These are phyloP conservation scores for Pichia sp. DNA, from an alignment of 1,139 yeast species.

Conservation along the genomic window DNA sequence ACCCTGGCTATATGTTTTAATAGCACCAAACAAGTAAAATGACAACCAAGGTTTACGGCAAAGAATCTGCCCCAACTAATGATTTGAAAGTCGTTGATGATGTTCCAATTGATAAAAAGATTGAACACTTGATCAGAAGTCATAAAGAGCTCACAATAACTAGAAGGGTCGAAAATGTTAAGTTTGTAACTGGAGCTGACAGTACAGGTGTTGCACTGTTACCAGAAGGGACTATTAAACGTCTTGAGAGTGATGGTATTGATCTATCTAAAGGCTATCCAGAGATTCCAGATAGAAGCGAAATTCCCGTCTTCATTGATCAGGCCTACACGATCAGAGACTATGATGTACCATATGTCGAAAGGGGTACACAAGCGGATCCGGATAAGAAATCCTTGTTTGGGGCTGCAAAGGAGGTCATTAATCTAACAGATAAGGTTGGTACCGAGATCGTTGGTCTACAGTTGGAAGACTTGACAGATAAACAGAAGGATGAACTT, in stretches of 20 bases:
- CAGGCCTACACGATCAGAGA: constrained; percentile 31
- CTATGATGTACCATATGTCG: not conserved
- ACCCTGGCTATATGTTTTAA: too few species aligned
- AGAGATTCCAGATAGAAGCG: constrained; percentile 28
- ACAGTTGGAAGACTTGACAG: not conserved
- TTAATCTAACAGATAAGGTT: not conserved
- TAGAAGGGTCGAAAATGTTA: constrained; percentile 2
- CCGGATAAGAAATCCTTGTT: not conserved
- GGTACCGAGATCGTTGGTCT: not conserved
- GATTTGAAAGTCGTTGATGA: constrained; percentile 1
- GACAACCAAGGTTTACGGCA: too few species aligned
- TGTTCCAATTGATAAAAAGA: constrained; percentile 12
- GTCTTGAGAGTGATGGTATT: constrained; percentile 33
- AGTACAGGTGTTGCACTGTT: constrained; percentile 27
- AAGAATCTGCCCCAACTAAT: not conserved
- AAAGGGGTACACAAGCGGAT: not conserved
- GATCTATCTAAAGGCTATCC: constrained; percentile 41
- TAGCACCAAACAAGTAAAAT: too few species aligned
- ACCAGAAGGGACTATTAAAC: constrained; percentile 32
- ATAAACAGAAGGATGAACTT: not conserved
- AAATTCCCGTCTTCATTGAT: constrained; percentile 41
- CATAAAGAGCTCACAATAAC: constrained; percentile 10
- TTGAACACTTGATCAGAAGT: constrained; percentile 11
- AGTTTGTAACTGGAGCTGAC: constrained; percentile 19
- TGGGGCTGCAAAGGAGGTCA: not conserved